Base-by-base conservation (phyloP, 2,329 filamentous ascomycete species). In the Ophiostoma sp. region DNA sequence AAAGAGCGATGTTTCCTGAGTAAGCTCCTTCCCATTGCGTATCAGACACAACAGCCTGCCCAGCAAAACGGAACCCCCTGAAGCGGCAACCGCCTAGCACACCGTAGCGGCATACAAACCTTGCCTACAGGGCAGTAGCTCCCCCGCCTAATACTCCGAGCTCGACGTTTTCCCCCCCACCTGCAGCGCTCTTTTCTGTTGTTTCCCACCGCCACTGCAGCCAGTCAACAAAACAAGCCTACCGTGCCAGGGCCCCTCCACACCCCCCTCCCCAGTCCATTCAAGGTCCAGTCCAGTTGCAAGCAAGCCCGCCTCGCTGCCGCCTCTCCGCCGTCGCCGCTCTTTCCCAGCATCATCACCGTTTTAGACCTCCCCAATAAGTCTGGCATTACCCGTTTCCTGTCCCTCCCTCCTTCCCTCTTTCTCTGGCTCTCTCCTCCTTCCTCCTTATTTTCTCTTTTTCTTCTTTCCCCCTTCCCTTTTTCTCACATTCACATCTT, bases 261-360 rank as follows among this genome's bases (percentile, higher is more conserved):
- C 48, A 33, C 59, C 48, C 45, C 48, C 50, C 48, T 19, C 36
- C 39, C 36, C 25, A 42, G 36, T 42, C 39, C 33, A 36, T 4
- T 3, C 33, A 36, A 36, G 33, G 33, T 36, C 33, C 68, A 50
- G 59, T 66, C 42, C 15, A 48, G 33, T 36, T 36, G 33, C 33
- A 36, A 36, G 42, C 48, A 50, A 28, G 50, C 22, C 22, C 50
- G 50, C 48, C 39, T 22, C 45, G 66, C 69, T 28, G 69, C 55
- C 73, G 68, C 70, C 64, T 68, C 68, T 48, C 70, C 57, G 17
- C 39, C 42, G 66, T 28, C 72, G 42, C 36, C 59, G 59, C n/a
- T 50, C 70, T 25, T 69, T 39, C 71, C 61, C 25, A 71, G 72
- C 71, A 75, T 77, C 78, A 76, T 72, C 76, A 75, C 69, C 75